phyloP scores from a whole-genome alignment of 2,329 filamentous ascomycete genomes.

The Purpureocillium lavendulum region DNA sequence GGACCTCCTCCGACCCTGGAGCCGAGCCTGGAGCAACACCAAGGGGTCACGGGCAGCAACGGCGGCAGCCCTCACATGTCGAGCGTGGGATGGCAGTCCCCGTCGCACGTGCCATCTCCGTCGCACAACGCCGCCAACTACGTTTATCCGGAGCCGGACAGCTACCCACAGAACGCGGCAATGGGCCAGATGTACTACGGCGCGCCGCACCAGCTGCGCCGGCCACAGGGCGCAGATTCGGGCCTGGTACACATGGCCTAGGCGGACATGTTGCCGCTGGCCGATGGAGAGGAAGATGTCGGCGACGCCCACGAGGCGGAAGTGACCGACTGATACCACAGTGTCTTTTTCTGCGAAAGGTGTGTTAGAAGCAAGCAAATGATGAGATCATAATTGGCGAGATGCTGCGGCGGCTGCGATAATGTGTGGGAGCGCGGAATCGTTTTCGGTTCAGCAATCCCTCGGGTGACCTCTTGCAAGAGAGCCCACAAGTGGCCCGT shows the following conservation, averaged over 20 bases:
- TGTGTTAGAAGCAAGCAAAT: background rate
- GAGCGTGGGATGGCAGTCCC: conserved; percentile 78
- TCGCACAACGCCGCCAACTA: conserved; percentile 61
- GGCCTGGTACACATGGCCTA: conserved; percentile 33
- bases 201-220: conserved; percentile 54
- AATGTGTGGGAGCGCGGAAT: too few species aligned
- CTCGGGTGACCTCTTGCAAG: too few species aligned
- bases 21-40: conserved; percentile 71
- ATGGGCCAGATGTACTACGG: conserved; percentile 67
- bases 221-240: conserved; percentile 69
- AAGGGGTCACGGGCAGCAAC: conserved; percentile 58
- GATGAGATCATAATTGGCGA: background rate
- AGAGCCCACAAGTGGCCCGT: too few species aligned
- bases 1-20: conserved; percentile 81
- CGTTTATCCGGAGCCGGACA: conserved; percentile 77
- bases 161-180: conserved; percentile 50
- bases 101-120: conserved; percentile 63
- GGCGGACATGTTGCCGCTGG: conserved; percentile 10
- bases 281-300: conserved; percentile 1
- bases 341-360: conserved; percentile 8
- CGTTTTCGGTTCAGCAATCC: too few species aligned
- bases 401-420: too few species aligned
- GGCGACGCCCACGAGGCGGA: background rate
- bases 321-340: conserved; percentile 13
- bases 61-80: conserved; percentile 80